Percentiles rank a stretch among this genome's conserved stretches.
phyloP scores from a whole-genome alignment of 2,329 filamentous ascomycete genomes.

The Colletotrichum navitas region DNA sequence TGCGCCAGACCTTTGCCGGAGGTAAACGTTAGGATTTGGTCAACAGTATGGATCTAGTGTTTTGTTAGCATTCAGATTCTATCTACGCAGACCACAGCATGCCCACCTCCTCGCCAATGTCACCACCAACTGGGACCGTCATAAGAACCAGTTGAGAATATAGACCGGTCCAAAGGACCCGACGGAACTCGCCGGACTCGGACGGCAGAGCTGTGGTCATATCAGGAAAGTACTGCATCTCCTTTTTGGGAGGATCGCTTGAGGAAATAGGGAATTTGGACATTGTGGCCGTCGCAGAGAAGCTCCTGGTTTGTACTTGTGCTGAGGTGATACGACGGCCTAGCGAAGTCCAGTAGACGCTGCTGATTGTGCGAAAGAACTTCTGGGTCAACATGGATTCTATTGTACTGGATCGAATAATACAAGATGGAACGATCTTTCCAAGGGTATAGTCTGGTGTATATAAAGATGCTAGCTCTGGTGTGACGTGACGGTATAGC shows the following conservation, averaged over 20 bases:
- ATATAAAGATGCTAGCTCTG: neutral
- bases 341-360: neutral
- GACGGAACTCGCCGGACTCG: slow-evolving; percentile 69
- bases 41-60: slow-evolving; percentile 65
- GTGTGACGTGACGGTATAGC: neutral
- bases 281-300: slow-evolving; percentile 44
- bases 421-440: accelerated
- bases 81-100: slow-evolving; percentile 11
- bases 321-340: neutral
- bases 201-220: slow-evolving; percentile 66
- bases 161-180: slow-evolving; percentile 72
- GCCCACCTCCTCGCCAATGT: slow-evolving; percentile 77
- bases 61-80: neutral
- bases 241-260: slow-evolving; percentile 57
- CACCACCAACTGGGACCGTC: slow-evolving; percentile 72
- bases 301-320: neutral
- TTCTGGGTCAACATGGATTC: slow-evolving; percentile 8
- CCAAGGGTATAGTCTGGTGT: neutral
- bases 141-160: slow-evolving; percentile 74
- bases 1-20: slow-evolving; percentile 69
- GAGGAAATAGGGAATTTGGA: slow-evolving; percentile 48
- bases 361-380: neutral
- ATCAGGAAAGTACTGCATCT: slow-evolving; percentile 72
- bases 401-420: neutral
- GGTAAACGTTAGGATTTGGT: slow-evolving; percentile 75